Base-by-base conservation (phyloP, 768 basidiomycete species). In the Boletus vermiculosoides region DNA sequence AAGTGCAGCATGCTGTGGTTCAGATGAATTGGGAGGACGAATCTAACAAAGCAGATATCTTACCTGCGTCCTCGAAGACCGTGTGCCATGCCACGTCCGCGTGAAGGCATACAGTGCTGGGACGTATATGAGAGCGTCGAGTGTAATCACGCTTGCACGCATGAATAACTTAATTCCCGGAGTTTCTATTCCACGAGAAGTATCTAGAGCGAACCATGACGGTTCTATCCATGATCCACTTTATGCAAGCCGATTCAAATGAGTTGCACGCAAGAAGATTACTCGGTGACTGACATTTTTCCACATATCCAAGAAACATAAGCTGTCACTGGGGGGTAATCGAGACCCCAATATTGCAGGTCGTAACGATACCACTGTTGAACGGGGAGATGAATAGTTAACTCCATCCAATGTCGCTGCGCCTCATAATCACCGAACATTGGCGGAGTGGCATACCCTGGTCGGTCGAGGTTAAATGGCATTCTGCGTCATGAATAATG, bases 351-450 rank as follows among this genome's bases (percentile, higher is more conserved):
- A 66, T 96, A 96, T 36, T 83, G 83, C 31, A 91, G 77, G 66
- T 96, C 91, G 70, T 94, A 91, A 1, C 75, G 85, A 71, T 98
- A 98, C 95, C 95, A 98, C 59, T 87, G 74, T 15, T 74, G 74
- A 20, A 83, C 64, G 0, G 94, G 90, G 0, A 93, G 76, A 66
- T 94, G 88, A 25, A 86, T 71, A 3, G 91, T 92, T 39, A 96
- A 69, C 64, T 95, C 94, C 90, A 96, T 92, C 94, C 94, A 96
- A 72, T 95, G 94, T 52, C 94, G 78, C 66, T 95, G 94, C 0
- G 94, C 94, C 70, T 96, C 94, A 63, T 91, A 96, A 73, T 96
- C 94, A 4, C 94, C 94, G 61, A 81, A 92, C 85, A 94, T 87
- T 0, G 92, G 92, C 0, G 93, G 89, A 3, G 83, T 82, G 31